Evolutionary conservation across 768 basidiomycete genomes (phyloP), one percentile per base, ranked within the genome.

Genomic region (Collybia sordida): DNA sequence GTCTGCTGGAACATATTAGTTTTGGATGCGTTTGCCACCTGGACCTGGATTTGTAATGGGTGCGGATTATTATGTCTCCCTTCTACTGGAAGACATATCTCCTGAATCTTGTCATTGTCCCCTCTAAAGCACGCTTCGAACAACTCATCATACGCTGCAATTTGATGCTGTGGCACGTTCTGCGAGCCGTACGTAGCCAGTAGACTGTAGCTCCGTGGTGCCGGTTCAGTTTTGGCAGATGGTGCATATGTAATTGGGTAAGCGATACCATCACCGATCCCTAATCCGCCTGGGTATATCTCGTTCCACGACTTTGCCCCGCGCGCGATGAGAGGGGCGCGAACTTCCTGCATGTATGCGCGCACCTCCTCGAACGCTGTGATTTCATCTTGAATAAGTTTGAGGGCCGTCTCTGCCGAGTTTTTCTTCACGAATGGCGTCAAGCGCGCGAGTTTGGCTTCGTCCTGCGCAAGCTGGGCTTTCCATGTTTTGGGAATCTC

Each of bases 81-180:
- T 24, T 69, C 61, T 3, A 69, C 58, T 1, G 81, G 82, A 15
- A 83, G 63, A 59, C 84, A 86, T 5, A 85, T 64, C 19, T 72
- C 62, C 55, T 78, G 67, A 21, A 86, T 69, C 49, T 68, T 74
- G 18, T 66, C 74, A 45, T 79, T 75, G 58, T 82, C 72, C 1
- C 83, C 82, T 3, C 59, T 56, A 59, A 70, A 79, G 55, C 77
- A 80, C 3, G 83, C 83, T 54, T 82, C 79, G 53, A 69, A 84
- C 0, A 85, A 69, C 50, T 81, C 75, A 41, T 82, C 75, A 56
- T 84, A 85, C 2, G 59, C 51, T 15, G 62, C 49, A 17, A 62
- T 62, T 38, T 72, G 55, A 52, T 70, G 67, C n/a, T 61, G 45
- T 0, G 71, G 66, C 5, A 77, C 67, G 38, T 55, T 51, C 38